These are phyloP conservation scores for Coleophoma crateriformis DNA, from an alignment of 2,329 filamentous ascomycete species.

Conservation along the genomic window DNA sequence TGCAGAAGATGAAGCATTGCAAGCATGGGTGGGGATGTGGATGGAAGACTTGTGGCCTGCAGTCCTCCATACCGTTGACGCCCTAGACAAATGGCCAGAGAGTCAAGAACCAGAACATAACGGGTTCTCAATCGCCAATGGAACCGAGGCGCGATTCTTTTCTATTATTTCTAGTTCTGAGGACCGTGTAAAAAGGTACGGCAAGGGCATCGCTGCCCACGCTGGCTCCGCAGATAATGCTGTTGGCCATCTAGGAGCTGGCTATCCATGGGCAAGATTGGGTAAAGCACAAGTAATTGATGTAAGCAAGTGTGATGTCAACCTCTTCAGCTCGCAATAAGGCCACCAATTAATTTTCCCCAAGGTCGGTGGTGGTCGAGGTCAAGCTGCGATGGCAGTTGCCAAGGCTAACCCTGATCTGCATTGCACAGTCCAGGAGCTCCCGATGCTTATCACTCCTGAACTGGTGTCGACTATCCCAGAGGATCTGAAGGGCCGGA, in stretches of 20 bases:
- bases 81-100: constrained; percentile 5
- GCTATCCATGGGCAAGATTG: constrained; percentile 4
- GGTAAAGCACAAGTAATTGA: constrained; percentile 5
- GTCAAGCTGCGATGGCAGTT: constrained; percentile 17
- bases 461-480: constrained; percentile 5
- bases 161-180: constrained; percentile 2
- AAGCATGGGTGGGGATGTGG: constrained; percentile 2
- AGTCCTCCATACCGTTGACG: constrained; percentile 1
- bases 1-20: constrained; percentile 6
- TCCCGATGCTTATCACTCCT: constrained; percentile 35
- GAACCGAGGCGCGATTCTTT: neutral
- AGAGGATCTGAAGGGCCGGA: constrained; percentile 18
- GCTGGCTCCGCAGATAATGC: constrained; percentile 30
- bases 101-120: constrained; percentile 2
- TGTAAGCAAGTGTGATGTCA: constrained; percentile 1
- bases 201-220: constrained; percentile 32
- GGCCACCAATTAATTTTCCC: neutral
- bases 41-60: constrained; percentile 16
- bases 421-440: constrained; percentile 18
- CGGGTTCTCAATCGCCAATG: constrained; percentile 3
- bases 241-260: constrained; percentile 39
- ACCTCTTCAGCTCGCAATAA: neutral
- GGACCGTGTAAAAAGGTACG: constrained; percentile 17
- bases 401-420: constrained; percentile 16
- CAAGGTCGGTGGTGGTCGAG: constrained; percentile 21